Evolutionary conservation across 2,329 filamentous ascomycete species (phyloP), one percentile per base, ranked within the genome.

Genomic region (Fusarium redolens): DNA sequence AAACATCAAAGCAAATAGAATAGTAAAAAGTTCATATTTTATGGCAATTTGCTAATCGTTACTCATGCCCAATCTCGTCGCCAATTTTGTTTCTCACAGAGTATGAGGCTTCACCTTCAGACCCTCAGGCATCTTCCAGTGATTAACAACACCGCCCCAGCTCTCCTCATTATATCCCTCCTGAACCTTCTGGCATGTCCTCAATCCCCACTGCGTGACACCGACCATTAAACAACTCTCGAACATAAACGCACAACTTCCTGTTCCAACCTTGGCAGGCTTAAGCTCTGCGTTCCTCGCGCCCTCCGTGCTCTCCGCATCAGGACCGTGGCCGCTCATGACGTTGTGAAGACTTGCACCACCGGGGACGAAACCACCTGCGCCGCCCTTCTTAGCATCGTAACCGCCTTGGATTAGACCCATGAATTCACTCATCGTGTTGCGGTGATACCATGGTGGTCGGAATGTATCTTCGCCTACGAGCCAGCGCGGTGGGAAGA

Each of bases 121-220:
- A 2, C 80, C 83, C 40, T 82, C 81, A 0, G 86, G 84, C 75
- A 77, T 77, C 77, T 83, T 82, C 86, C 91, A 93, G 78, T 92
- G 89, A 47, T 90, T 86, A 81, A 89, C 88, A 58, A 93, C 83
- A 1, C 87, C 87, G 33, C 86, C 90, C 94, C 94, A 97, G 79
- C 93, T 95, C 84, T 97, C 92, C 64, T 91, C 89, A 79, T 90
- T 95, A 78, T 96, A 97, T 63, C 89, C 89, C 73, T 90, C 86
- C 83, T 90, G 88, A 20, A 89, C 85, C 80, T 88, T 88, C 72
- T 83, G 80, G 61, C 87, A 96, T 69, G 89, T 86, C 72, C 82
- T 81, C 68, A 89, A 81, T 4, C 91, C 92, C 91, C 91, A 93
- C 65, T 92, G 88, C 3, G 92, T 92, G 33, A 93, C 91, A 3